phyloP scores from a whole-genome alignment of 257 asterid genomes.

The Sherardia arvensis region DNA sequence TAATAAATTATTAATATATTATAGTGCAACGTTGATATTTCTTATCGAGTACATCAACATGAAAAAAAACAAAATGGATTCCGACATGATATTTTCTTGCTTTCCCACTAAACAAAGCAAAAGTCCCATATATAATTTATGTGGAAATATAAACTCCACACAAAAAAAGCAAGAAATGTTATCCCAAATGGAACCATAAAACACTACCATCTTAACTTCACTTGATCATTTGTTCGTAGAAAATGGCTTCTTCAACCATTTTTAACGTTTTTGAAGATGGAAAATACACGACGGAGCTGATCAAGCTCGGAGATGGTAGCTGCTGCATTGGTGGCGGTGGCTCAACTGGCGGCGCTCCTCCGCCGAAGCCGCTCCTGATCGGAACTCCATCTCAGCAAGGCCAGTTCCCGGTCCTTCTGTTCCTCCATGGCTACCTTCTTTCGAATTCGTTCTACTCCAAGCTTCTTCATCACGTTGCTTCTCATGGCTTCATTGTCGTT shows the following conservation, averaged over 20 bases:
- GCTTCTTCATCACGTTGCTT: conserved; percentile 63
- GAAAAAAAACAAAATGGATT: no score
- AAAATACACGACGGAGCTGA: conserved; percentile 22
- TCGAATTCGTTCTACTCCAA: conserved; percentile 78
- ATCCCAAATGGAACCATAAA: not conserved
- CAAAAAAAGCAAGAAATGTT: not conserved
- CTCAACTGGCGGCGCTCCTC: conserved; percentile 17
- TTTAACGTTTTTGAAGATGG: conserved; percentile 39
- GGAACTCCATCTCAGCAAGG: conserved; percentile 54
- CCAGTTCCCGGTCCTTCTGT: conserved; percentile 44
- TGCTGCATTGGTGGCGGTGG: conserved; percentile 4
- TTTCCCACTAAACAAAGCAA: not conserved
- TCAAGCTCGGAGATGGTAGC: conserved; percentile 23
- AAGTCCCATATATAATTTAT: not conserved
- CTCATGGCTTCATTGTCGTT: conserved; percentile 75
- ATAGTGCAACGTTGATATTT: not conserved
- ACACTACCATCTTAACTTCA: not conserved
- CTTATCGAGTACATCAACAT: no score
- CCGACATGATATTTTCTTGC: not conserved
- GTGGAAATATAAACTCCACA: conserved; percentile 10
- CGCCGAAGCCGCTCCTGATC: conserved; percentile 61
- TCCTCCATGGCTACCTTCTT: conserved; percentile 84
- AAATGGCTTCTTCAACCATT: conserved; percentile 27
- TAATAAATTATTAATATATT: no score
- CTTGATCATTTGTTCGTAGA: not conserved